These are phyloP conservation scores for Cucurbita moschata DNA, from an alignment of 306 rosid species.

Conservation along the genomic window DNA sequence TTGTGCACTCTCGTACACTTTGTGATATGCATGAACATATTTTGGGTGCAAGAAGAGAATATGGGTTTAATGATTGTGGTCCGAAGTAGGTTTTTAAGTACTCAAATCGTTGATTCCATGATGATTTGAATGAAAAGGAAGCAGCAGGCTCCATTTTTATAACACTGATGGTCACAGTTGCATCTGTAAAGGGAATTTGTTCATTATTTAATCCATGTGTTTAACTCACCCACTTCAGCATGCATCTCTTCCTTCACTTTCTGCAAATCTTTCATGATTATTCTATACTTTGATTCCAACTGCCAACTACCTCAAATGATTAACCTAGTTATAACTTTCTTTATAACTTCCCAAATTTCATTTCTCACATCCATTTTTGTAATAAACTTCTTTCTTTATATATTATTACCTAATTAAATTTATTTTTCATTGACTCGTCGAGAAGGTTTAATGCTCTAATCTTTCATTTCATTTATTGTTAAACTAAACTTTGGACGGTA, in stretches of 20 bases:
- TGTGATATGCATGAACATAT: not conserved
- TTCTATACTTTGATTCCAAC: too few species aligned
- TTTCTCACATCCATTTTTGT: too few species aligned
- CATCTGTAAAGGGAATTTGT: not conserved
- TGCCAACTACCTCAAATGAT: too few species aligned
- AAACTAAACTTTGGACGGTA: too few species aligned
- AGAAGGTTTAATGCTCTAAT: too few species aligned
- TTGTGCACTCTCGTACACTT: not conserved
- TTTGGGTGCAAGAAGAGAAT: not conserved
- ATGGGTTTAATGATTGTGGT: not conserved
- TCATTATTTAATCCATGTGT: not conserved
- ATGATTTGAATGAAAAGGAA: constrained; percentile 4
- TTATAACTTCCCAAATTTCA: too few species aligned
- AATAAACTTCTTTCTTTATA: too few species aligned
- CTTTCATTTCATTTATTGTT: too few species aligned
- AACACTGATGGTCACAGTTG: not conserved
- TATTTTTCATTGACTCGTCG: too few species aligned
- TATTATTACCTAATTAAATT: too few species aligned
- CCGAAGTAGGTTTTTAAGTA: not conserved
- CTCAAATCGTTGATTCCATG: not conserved
- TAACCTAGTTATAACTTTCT: too few species aligned
- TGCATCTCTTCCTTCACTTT: not conserved
- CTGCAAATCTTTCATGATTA: not conserved
- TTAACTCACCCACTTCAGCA: not conserved
- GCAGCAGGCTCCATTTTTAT: not conserved